A percentile compares a stretch with the other conserved stretches of the same genome.
Conservation (phyloP, 225 moss, liverwort and hornwort genomes). For the Polytrichum formosum region DNA sequence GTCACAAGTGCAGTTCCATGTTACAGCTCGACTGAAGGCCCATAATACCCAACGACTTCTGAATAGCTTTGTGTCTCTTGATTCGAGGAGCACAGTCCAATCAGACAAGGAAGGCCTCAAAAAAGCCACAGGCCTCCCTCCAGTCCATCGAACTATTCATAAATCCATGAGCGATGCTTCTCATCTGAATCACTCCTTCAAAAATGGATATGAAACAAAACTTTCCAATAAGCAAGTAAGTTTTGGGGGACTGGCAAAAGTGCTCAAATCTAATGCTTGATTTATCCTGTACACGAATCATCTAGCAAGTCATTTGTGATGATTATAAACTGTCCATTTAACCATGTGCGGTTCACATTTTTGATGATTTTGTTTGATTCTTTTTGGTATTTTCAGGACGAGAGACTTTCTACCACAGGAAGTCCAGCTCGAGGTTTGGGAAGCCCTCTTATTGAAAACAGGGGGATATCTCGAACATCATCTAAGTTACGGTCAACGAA, state of each 20-base stretch:
- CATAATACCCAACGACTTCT: slow-evolving; percentile 51
- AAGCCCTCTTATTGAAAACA: slow-evolving; percentile 27
- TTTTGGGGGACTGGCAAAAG: background rate
- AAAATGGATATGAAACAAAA: slow-evolving; percentile 27
- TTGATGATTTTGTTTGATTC: no score
- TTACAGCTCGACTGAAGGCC: slow-evolving; percentile 72
- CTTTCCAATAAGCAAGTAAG: slow-evolving; percentile 31
- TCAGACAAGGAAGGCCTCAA: slow-evolving; percentile 16
- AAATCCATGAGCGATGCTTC: slow-evolving; percentile 20
- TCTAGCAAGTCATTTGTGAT: no score
- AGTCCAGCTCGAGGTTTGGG: slow-evolving; percentile 38
- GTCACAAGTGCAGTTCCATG: slow-evolving; percentile 63
- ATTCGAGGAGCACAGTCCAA: slow-evolving; percentile 19
- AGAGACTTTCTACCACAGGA: slow-evolving; percentile 17
- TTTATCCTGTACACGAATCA: no score
- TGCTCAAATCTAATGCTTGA: background rate
- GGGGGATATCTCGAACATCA: slow-evolving; percentile 40
- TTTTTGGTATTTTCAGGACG: slow-evolving; percentile 26
- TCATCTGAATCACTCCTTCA: slow-evolving; percentile 19
- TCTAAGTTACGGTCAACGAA: slow-evolving; percentile 36
- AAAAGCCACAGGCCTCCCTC: slow-evolving; percentile 31
- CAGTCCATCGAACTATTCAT: slow-evolving; percentile 13
- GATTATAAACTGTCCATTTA: no score
- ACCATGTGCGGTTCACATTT: no score
- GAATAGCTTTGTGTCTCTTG: slow-evolving; percentile 36